These are phyloP conservation scores for Brasenia schreberi DNA, from an alignment of 164 flowering plant genomes.

Conservation along the genomic window DNA sequence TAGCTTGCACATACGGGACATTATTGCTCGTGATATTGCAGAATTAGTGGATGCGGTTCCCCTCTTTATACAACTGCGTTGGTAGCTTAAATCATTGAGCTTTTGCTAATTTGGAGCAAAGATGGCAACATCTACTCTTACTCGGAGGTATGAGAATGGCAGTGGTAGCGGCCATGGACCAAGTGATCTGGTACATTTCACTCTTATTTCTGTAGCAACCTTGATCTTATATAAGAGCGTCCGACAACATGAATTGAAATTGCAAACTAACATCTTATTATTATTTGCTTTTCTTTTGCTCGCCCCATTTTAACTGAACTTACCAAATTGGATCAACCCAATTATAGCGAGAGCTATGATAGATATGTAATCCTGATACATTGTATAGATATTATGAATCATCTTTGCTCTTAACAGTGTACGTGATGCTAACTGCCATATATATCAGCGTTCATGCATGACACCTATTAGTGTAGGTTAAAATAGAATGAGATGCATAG, in stretches of 20 bases:
- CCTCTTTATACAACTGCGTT: constrained; percentile 1
- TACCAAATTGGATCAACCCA: not conserved
- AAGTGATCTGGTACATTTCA: constrained; percentile 40
- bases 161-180: constrained; percentile 49
- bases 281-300: not conserved
- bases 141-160: constrained; percentile 50
- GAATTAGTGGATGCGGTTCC: not conserved
- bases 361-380: no score
- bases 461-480: no score
- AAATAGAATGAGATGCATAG: no score
- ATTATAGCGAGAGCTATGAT: not conserved
- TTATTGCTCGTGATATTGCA: not conserved
- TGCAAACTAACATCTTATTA: not conserved
- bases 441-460: no score
- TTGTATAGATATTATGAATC: no score
- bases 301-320: not conserved
- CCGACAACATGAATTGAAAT: not conserved
- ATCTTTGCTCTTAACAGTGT: no score
- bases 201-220: not conserved
- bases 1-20: not conserved
- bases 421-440: no score
- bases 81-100: not conserved
- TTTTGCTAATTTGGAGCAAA: constrained; percentile 21
- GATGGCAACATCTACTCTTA: constrained; percentile 65
- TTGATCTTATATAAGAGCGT: not conserved